Evolutionary conservation across 164 flowering plant species (phyloP).

Genomic region (Echeveria elegans): DNA sequence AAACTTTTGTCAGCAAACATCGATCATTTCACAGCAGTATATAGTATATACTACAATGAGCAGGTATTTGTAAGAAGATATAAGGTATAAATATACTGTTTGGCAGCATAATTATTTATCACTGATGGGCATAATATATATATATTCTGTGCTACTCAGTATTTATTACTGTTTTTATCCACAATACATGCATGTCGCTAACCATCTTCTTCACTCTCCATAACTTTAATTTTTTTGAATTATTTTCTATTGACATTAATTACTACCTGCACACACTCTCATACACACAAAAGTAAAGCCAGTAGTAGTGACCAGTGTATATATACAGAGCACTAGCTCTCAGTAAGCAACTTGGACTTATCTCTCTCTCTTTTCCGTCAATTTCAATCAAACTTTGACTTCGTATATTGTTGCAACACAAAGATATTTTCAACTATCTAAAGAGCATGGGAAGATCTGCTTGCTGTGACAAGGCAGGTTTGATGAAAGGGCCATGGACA

Average conservation of each 20-base stretch:
- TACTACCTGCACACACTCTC: slow-evolving; percentile 1
- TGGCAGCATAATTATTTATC: background rate
- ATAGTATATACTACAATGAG: too few relatives aligned
- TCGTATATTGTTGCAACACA: background rate
- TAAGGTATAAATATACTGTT: background rate
- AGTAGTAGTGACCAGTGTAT: background rate
- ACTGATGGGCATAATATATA: background rate
- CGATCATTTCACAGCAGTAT: too few relatives aligned
- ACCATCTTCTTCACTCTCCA: background rate
- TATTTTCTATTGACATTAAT: background rate
- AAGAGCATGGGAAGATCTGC: slow-evolving; percentile 8
- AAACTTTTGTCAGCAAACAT: too few relatives aligned
- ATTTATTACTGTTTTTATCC: slow-evolving; percentile 8
- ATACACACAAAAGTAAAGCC: background rate
- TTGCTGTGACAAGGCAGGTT: slow-evolving; percentile 12
- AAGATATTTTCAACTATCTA: background rate
- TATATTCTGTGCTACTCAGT: background rate
- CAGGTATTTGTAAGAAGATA: background rate
- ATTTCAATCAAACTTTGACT: background rate
- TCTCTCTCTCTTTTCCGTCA: background rate
- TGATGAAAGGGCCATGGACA: slow-evolving; percentile 11
- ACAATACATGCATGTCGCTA: slow-evolving; percentile 1
- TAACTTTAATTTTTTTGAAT: too few relatives aligned
- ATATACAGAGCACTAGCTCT: background rate
- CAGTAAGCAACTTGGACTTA: background rate